These are phyloP conservation scores for Coniella vitis DNA, from an alignment of 2,329 filamentous ascomycete species.

Conservation along the genomic window DNA sequence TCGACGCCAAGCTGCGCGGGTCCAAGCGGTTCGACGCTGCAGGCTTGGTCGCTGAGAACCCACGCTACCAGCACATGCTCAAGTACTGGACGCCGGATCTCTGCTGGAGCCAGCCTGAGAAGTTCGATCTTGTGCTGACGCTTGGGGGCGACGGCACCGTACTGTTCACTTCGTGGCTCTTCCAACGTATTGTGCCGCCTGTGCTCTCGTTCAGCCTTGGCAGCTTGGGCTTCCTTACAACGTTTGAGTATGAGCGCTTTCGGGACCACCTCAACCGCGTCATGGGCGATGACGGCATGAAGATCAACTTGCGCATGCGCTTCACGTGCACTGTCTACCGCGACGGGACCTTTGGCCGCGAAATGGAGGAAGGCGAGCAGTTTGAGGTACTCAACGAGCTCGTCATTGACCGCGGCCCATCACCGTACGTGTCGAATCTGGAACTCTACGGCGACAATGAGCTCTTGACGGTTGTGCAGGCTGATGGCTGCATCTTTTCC, in stretches of 20 bases:
- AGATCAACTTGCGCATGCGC: constrained; percentile 94
- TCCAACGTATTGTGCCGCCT: constrained; percentile 80
- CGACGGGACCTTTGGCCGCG: constrained; percentile 51
- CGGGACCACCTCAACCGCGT: constrained; percentile 79
- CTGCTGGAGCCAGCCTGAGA: constrained; percentile 89
- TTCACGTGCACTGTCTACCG: constrained; percentile 98
- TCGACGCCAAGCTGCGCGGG: constrained; percentile 87
- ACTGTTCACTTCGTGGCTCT: constrained; percentile 85
- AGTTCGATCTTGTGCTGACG: constrained; percentile 89
- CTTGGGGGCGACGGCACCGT: constrained; percentile 84
- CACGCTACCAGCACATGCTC: constrained; percentile 74
- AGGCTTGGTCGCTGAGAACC: constrained; percentile 65
- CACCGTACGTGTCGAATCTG: constrained; percentile 92
- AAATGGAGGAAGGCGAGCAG: constrained; percentile 81
- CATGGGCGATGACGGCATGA: constrained; percentile 94
- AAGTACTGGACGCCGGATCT: constrained; percentile 95
- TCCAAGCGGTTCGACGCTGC: constrained; percentile 82
- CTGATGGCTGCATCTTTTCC: constrained; percentile 95
- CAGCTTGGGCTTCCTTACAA: constrained; percentile 81
- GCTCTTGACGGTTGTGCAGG: constrained; percentile 89
- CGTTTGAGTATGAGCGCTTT: constrained; percentile 82
- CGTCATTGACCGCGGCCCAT: constrained; percentile 94
- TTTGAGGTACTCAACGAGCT: constrained; percentile 98
- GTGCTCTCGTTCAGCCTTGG: constrained; percentile 80
- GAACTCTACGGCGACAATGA: constrained; percentile 95